Percentiles rank a stretch among this genome's conserved stretches.
Evolutionary conservation across 163 green algal species (phyloP).

Genomic region (Chlorella variabilis): DNA sequence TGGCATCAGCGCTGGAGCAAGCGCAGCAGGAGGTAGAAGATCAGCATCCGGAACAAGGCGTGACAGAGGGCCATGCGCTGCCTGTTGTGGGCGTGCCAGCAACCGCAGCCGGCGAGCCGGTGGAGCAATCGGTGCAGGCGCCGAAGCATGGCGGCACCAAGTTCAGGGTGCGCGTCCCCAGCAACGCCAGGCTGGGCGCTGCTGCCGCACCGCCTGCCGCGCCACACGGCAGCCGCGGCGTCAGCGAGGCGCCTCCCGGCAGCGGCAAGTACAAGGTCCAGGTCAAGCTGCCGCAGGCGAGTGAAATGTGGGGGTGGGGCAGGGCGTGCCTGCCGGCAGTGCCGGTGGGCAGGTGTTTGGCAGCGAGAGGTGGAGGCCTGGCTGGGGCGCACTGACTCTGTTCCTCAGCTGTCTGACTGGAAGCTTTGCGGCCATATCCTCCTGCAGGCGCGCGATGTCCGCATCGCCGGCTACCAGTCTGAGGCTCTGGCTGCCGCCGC

Average conservation of each 20-base stretch:
- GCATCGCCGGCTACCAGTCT: constrained; percentile 2
- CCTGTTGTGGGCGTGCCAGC: no score
- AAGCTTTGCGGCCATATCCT: no score
- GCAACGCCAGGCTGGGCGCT: background rate
- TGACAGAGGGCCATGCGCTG: no score
- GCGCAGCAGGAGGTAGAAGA: no score
- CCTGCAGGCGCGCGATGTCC: background rate
- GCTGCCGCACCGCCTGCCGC: background rate
- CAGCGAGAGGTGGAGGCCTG: no score
- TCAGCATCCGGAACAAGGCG: no score
- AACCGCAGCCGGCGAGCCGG: background rate
- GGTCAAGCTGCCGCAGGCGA: background rate
- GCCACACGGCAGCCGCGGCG: background rate
- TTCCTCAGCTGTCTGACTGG: no score
- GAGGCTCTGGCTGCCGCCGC: constrained; percentile 3
- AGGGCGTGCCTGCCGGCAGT: background rate
- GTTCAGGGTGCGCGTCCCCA: background rate
- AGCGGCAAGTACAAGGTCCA: background rate
- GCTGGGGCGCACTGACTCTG: no score
- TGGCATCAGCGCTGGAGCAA: no score
- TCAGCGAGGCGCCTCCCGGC: background rate
- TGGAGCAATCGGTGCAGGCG: no score
- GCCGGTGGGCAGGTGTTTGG: no score
- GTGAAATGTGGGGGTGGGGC: background rate
- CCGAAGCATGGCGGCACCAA: no score